Evolutionary conservation across 2,329 filamentous ascomycete genomes (phyloP).

Genomic region (Colletotrichum brevisporum): DNA sequence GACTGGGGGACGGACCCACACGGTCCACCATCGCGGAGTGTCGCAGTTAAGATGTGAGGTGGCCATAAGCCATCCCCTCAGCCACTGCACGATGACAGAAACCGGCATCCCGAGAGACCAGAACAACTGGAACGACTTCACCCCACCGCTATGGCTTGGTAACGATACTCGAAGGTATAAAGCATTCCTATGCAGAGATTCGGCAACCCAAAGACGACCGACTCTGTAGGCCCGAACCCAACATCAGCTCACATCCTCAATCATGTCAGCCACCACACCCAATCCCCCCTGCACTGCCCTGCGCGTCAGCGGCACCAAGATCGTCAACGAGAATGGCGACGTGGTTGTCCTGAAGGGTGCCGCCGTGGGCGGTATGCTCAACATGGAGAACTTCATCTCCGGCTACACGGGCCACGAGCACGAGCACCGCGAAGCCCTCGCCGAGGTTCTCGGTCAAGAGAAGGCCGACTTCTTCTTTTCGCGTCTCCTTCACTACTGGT

Average conservation of each 20-base stretch:
- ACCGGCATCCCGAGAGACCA: background rate
- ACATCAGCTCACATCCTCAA: background rate
- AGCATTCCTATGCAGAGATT: background rate
- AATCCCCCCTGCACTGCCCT: slow-evolving; percentile 47
- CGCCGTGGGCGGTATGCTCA: slow-evolving; percentile 50
- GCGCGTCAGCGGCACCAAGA: slow-evolving; percentile 48
- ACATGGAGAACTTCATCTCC: slow-evolving; percentile 75
- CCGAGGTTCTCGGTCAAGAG: slow-evolving; percentile 66
- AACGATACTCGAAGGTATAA: slow-evolving; percentile 22
- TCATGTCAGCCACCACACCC: slow-evolving; percentile 9
- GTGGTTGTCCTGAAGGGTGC: slow-evolving; percentile 59
- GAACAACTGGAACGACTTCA: background rate
- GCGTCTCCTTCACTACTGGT: slow-evolving; percentile 69
- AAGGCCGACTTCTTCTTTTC: slow-evolving; percentile 74
- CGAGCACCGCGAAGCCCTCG: slow-evolving; percentile 68
- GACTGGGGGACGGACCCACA: slow-evolving; percentile 18
- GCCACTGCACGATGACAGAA: slow-evolving; percentile 9
- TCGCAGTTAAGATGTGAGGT: slow-evolving; percentile 20
- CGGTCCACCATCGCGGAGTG: slow-evolving; percentile 27
- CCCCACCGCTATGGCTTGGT: background rate
- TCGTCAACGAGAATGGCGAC: slow-evolving; percentile 61
- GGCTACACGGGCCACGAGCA: slow-evolving; percentile 73
- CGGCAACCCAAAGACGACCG: background rate
- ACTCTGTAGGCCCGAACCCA: background rate
- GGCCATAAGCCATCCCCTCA: no score